Conservation (phyloP, 192 early-diverging fungal genomes). For the Piromyces finnis region DNA sequence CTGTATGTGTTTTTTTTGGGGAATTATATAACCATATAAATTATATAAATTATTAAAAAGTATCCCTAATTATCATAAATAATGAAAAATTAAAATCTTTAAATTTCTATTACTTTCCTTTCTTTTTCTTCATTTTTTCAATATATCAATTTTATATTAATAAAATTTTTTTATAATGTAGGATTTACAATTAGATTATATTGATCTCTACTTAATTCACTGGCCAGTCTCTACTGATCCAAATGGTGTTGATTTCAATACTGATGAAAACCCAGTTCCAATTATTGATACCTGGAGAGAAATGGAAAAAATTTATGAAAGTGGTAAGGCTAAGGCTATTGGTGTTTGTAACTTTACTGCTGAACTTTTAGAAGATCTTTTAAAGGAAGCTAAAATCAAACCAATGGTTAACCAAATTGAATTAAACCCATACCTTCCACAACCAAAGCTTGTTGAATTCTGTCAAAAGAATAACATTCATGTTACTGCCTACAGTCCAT, state of each 20-base stretch:
- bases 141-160: too few relatives aligned
- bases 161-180: slow-evolving; percentile 32
- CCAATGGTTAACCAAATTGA: slow-evolving; percentile 59
- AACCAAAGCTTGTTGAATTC: slow-evolving; percentile 29
- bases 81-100: too few relatives aligned
- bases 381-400: slow-evolving; percentile 26
- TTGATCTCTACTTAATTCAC: slow-evolving; percentile 60
- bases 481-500: slow-evolving; percentile 51
- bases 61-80: too few relatives aligned
- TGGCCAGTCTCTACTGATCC: slow-evolving; percentile 28
- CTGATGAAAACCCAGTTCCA: not conserved
- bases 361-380: slow-evolving; percentile 28
- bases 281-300: slow-evolving; percentile 32
- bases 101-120: too few relatives aligned
- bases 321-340: slow-evolving; percentile 30
- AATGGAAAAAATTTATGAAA: slow-evolving; percentile 36
- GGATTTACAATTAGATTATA: slow-evolving; percentile 40
- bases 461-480: slow-evolving; percentile 31
- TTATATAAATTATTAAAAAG: too few relatives aligned
- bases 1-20: slow-evolving; percentile 13
- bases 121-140: too few relatives aligned
- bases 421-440: slow-evolving; percentile 41
- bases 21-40: too few relatives aligned
- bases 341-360: slow-evolving; percentile 51
- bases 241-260: not conserved